phyloP scores from a whole-genome alignment of 768 basidiomycete species.

The Boletus tylopilopsis region DNA sequence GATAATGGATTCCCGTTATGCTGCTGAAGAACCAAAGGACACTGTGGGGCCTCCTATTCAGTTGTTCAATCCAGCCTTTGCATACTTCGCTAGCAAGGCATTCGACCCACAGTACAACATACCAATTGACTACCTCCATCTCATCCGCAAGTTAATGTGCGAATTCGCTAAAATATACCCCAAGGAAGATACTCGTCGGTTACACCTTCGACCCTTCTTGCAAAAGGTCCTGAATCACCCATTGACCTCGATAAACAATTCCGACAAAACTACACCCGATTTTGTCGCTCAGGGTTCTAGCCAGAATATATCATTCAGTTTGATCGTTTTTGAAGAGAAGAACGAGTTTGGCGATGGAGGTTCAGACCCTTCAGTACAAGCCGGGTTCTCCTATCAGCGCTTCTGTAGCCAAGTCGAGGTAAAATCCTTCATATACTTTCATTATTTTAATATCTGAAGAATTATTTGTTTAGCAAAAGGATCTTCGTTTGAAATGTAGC shows the following conservation, averaged over 20 bases:
- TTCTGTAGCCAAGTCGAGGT: constrained; percentile 13
- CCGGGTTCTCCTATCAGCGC: constrained; percentile 18
- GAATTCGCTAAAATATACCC: constrained; percentile 12
- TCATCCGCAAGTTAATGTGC: constrained; percentile 9
- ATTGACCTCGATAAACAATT: not conserved
- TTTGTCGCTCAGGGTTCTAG: not conserved
- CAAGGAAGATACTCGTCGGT: not conserved
- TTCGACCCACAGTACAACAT: constrained; percentile 4
- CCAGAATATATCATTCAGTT: not conserved
- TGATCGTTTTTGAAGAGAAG: constrained; percentile 21
- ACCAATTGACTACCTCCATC: constrained; percentile 5
- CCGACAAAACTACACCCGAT: constrained; percentile 4
- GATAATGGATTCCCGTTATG: constrained; percentile 14
- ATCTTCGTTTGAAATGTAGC: constrained; percentile 17
- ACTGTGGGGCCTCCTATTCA: constrained; percentile 8
- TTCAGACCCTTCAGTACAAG: constrained; percentile 32
- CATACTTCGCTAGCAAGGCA: constrained; percentile 22
- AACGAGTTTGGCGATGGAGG: constrained; percentile 14
- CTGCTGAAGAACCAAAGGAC: not conserved
- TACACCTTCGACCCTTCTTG: not conserved
- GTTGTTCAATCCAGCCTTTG: constrained; percentile 25
- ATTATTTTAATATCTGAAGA: not conserved
- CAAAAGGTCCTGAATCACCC: no score
- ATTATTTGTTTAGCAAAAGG: constrained; percentile 1
- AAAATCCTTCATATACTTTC: not conserved